Conservation (phyloP, 2,329 filamentous ascomycete species). For the Mycosphaerella sp. region DNA sequence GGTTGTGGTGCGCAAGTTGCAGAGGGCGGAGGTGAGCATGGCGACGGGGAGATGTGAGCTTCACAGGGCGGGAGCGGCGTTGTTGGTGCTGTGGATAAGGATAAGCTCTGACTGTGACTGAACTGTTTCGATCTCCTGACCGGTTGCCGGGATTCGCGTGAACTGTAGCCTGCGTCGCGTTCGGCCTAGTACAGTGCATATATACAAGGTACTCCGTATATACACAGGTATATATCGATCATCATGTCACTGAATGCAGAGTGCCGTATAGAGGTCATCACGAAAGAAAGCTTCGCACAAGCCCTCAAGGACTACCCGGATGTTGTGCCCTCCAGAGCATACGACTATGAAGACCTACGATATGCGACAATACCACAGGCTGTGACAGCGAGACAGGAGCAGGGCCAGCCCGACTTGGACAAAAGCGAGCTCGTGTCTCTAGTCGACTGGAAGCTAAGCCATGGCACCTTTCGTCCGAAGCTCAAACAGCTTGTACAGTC, state of each 20-base stretch:
- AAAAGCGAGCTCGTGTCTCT: constrained; percentile 55
- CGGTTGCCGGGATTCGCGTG: too few species aligned
- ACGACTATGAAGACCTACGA: constrained; percentile 56
- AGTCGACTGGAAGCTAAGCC: constrained; percentile 65
- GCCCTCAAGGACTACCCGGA: constrained; percentile 26
- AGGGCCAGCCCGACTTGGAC: constrained; percentile 39
- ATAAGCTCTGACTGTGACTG: too few species aligned
- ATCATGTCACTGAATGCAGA: constrained; percentile 7
- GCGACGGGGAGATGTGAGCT: too few species aligned
- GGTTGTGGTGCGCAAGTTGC: too few species aligned
- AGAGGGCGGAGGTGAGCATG: too few species aligned
- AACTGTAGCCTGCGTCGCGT: too few species aligned
- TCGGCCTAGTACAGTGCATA: too few species aligned
- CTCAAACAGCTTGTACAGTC: constrained; percentile 47
- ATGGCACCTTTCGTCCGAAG: constrained; percentile 47
- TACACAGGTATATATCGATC: not conserved
- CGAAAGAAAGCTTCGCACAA: constrained; percentile 19
- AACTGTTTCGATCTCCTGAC: too few species aligned
- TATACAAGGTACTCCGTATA: too few species aligned
- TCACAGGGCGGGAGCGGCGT: too few species aligned
- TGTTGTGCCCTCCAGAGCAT: constrained; percentile 36
- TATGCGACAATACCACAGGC: constrained; percentile 46
- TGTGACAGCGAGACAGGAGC: constrained; percentile 2
- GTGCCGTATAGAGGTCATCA: constrained; percentile 22
- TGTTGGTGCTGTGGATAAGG: too few species aligned